Conservation (phyloP, 441 rosid species). For the Eruca vesicaria region DNA sequence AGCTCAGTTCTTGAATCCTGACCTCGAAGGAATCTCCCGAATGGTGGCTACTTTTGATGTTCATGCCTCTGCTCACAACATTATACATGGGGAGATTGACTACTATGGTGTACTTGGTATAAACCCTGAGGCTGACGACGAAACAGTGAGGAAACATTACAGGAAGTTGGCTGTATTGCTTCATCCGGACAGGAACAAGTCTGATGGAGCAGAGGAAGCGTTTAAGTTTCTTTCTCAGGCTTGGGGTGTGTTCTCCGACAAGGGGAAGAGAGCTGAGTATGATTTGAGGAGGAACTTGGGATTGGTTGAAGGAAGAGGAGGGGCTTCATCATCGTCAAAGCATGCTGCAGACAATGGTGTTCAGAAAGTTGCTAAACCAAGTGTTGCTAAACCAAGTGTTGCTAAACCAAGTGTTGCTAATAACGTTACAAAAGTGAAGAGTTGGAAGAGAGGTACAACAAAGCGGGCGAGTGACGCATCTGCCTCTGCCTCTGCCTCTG, state of each 20-base stretch:
- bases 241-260: constrained; percentile 54
- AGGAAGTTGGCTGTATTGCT: constrained; percentile 54
- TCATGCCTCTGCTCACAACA: constrained; percentile 38
- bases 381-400: constrained; percentile 16
- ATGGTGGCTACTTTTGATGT: constrained; percentile 47
- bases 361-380: constrained; percentile 26
- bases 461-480: constrained; percentile 26
- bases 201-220: constrained; percentile 52
- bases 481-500: constrained; percentile 5
- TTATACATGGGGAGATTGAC: constrained; percentile 45
- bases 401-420: constrained; percentile 22
- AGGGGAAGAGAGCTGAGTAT: constrained; percentile 46
- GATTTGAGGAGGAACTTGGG: constrained; percentile 46
- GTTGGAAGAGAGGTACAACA: constrained; percentile 23
- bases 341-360: constrained; percentile 36
- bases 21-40: constrained; percentile 47
- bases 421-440: constrained; percentile 22
- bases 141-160: constrained; percentile 50
- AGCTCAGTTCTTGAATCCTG: constrained; percentile 43
- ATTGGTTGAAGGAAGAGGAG: constrained; percentile 3
- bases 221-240: constrained; percentile 57
- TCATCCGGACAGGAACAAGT: constrained; percentile 61
- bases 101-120: constrained; percentile 50
- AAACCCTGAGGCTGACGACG: constrained; percentile 51
- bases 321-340: constrained; percentile 38